Base-by-base conservation (phyloP, 495 filamentous ascomycete genomes). In the Xanthoparmelia taractica region DNA sequence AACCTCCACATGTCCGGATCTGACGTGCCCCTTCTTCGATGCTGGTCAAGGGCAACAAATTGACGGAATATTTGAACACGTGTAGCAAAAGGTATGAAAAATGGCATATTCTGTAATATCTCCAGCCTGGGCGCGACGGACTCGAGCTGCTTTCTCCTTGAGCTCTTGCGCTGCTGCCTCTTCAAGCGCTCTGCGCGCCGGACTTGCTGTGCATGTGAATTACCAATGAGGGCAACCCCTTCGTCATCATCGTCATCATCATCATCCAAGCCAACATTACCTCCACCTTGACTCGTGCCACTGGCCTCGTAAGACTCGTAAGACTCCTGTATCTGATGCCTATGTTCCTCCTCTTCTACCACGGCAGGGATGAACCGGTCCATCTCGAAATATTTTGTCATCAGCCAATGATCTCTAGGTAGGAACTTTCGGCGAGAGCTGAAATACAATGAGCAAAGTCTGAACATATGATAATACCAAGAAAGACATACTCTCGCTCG, bases 101-200 rank as follows among this genome's bases (percentile, higher is more conserved):
- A 99, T 0, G 94, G 95, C 88, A 99, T 93, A 69, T 97, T 92
- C 55, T 91, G 86, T 37, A 99, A 75, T 18, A 99, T 90, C 74
- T 97, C 92, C 12, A 96, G 78, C 64, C 91, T 83, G 2, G 95
- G 92, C 2, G 87, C 88, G 40, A 95, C 85, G 29, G 85, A 78
- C 29, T 91, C 87, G 18, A 94, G 75, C 52, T 88, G 79, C 63
- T 87, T 84, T 57, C 85, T 80, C 10, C 86, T 78, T 18, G 84
- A 83, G 27, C 79, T 81, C 68, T 84, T 85, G 62, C 83, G 82
- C 71, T 88, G 87, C 57, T 82, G 77, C 36, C 80, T 77, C 64
- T 81, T 80, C 41, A 87, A 74, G 8, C 78, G 74, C 62, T 84
- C 81, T 20, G 79, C 69, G 8, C 79, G 74, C 29, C 79, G 78